Evolutionary conservation across 352 stramenopile species (phyloP), one percentile per base, ranked within the genome.

Genomic region (Hyaloperonospora brassicae): DNA sequence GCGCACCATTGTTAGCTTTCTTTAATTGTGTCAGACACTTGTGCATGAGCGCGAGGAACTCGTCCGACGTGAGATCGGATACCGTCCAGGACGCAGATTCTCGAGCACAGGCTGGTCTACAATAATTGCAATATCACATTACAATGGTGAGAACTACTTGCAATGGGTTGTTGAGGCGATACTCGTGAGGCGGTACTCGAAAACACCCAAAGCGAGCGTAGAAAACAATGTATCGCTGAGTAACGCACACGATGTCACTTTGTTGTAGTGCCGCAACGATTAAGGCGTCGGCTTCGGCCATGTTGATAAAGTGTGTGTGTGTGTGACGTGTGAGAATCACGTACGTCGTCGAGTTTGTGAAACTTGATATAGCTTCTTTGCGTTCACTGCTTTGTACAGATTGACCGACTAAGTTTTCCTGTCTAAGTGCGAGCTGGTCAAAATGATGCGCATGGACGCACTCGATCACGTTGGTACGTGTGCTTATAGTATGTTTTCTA

Each of bases 181-280:
- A 17, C 6, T n/a, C 25, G 46, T 38, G 13, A 52, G 22, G 6
- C 21, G 31, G 22, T 36, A 13, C 13, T 5, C 11, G 27, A 38
- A 2, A 1, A 10, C 11, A n/a, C n/a, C 10, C 8, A 42, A n/a
- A 42, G 5, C 0, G 24, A 8, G 38, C 2, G 23, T 7, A 25
- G 13, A 41, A 0, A 35, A n/a, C n/a, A 25, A 47, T 23, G 0
- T 38, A 39, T 12, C 5, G 22, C 4, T 27, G 14, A 41, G 22
- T 9, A 40, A 50, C 56, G 46, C 21, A 85, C 75, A 68, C 7
- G 27, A 31, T 79, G 4, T 59, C 67, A 51, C 61, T 77, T 39
- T 85, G 75, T 58, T 79, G 57, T 52, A 85, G 70, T 38, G 64
- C 71, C 49, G 72, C 50, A 11, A 72, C 66, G 45, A 83, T 65